Evolutionary conservation across 805 yeast genomes (phyloP).

Genomic region (Groenewaldozyma tartarivorans): DNA sequence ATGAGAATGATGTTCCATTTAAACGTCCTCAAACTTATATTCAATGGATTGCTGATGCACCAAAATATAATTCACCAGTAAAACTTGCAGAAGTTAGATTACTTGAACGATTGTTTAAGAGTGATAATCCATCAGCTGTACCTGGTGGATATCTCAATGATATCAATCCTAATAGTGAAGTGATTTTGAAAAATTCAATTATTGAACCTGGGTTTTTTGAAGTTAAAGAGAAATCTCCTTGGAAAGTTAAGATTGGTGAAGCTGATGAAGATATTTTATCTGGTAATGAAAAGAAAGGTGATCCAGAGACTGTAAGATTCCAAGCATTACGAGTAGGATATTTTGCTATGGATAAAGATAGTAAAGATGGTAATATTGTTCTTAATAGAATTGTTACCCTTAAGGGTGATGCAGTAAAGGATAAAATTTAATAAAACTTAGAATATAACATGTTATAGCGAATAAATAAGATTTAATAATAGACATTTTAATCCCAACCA

Average conservation of each 20-base stretch:
- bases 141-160: conserved; percentile 86
- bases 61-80: conserved; percentile 53
- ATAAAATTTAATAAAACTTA: not conserved
- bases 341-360: conserved; percentile 81
- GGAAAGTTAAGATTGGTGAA: conserved; percentile 45
- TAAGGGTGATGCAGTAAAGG: conserved; percentile 56
- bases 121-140: conserved; percentile 82
- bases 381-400: conserved; percentile 88
- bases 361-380: conserved; percentile 50
- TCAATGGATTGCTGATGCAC: conserved; percentile 86
- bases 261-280: conserved; percentile 59
- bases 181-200: conserved; percentile 51
- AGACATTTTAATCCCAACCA: no score
- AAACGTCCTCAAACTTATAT: conserved; percentile 91
- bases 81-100: conserved; percentile 68
- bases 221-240: conserved; percentile 61
- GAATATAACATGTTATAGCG: no score
- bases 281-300: conserved; percentile 48
- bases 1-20: conserved; percentile 53
- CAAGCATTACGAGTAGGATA: conserved; percentile 97
- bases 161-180: conserved; percentile 71
- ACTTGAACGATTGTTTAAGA: conserved; percentile 77
- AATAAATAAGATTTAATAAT: no score
- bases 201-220: conserved; percentile 72
- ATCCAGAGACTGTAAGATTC: conserved; percentile 84